Evolutionary conservation across 805 yeast genomes (phyloP).

Genomic region (Grigorovia humatica): DNA sequence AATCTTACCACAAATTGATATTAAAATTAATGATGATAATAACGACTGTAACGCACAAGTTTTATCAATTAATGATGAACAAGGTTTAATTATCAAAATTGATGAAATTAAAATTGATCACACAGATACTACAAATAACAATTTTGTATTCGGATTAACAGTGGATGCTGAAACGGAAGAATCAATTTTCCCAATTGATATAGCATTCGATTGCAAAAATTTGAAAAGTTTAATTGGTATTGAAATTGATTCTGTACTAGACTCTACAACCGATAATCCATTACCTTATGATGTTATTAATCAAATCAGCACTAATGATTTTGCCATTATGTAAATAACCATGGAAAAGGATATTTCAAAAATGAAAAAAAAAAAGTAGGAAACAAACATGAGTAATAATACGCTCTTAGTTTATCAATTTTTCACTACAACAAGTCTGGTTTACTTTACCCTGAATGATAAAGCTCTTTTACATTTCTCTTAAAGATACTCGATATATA

Average conservation of each 20-base stretch:
- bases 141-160: slow-evolving; percentile 57
- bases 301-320: neutral
- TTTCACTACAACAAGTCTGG: no score
- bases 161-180: slow-evolving; percentile 73
- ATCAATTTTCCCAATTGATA: slow-evolving; percentile 72
- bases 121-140: slow-evolving; percentile 33
- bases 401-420: no score
- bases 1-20: slow-evolving; percentile 46
- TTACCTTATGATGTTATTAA: slow-evolving; percentile 56
- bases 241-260: slow-evolving; percentile 48
- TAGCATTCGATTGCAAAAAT: slow-evolving; percentile 34
- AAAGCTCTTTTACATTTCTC: no score
- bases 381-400: no score
- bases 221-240: slow-evolving; percentile 45
- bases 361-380: no score
- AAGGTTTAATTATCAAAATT: slow-evolving; percentile 58
- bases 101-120: slow-evolving; percentile 41
- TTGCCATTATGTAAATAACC: neutral
- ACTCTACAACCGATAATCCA: slow-evolving; percentile 33
- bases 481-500: no score
- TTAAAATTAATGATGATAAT: slow-evolving; percentile 38
- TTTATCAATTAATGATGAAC: slow-evolving; percentile 48
- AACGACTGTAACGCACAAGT: slow-evolving; percentile 45
- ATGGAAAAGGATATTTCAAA: no score
- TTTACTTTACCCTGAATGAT: no score